A percentile compares a stretch with the other conserved stretches of the same genome.
phyloP scores from a whole-genome alignment of 768 basidiomycete species.

The Macrolepiota fuliginosa region DNA sequence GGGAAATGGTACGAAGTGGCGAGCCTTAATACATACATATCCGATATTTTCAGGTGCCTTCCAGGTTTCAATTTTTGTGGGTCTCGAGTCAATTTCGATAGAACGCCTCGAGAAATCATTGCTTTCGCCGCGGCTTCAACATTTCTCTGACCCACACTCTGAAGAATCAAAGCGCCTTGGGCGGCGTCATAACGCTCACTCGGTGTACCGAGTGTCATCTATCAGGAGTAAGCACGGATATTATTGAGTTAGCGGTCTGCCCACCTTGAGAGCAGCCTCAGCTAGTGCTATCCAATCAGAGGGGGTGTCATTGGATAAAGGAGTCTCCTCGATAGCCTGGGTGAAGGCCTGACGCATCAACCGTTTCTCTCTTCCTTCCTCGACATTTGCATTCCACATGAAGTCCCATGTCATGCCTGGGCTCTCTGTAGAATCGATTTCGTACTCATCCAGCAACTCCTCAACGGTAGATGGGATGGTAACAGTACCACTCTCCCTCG shows the following conservation, averaged over 20 bases:
- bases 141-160: slow-evolving; percentile 50
- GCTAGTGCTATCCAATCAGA: slow-evolving; percentile 50
- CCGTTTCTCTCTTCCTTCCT: slow-evolving; percentile 74
- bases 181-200: slow-evolving; percentile 65
- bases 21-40: slow-evolving; percentile 38
- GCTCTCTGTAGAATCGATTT: slow-evolving; percentile 43
- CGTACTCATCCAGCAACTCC: slow-evolving; percentile 43
- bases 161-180: slow-evolving; percentile 55
- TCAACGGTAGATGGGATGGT: slow-evolving; percentile 42
- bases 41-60: slow-evolving; percentile 73
- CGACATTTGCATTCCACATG: slow-evolving; percentile 68
- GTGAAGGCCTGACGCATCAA: slow-evolving; percentile 58
- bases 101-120: slow-evolving; percentile 59
- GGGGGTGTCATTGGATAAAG: slow-evolving; percentile 23
- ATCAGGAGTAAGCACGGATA: neutral
- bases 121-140: slow-evolving; percentile 56
- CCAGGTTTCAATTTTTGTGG: slow-evolving; percentile 66
- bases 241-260: neutral
- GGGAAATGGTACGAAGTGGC: neutral
- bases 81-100: slow-evolving; percentile 67
- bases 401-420: slow-evolving; percentile 61
- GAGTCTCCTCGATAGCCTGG: slow-evolving; percentile 37
- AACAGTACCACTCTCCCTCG: slow-evolving; percentile 29
- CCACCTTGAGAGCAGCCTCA: slow-evolving; percentile 72
- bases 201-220: slow-evolving; percentile 82